Evolutionary conservation across 192 early-diverging fungal genomes (phyloP), one percentile per base, ranked within the genome.

Genomic region (Mortierella antarctica): DNA sequence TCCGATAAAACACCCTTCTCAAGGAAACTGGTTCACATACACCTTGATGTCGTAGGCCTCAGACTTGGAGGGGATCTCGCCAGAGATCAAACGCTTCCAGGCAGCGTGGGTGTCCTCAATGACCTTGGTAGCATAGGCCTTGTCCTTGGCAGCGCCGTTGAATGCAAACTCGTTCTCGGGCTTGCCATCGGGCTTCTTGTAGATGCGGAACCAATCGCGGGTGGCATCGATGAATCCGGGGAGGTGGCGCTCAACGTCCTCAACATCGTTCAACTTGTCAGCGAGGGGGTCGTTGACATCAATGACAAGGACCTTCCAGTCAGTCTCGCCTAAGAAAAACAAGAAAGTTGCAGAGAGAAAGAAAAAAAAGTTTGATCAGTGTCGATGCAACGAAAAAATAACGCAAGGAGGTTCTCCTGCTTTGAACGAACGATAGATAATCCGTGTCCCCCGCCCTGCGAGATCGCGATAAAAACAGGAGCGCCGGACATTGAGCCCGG

Each of bases 111-210:
- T 95, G 85, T 99, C 97, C 75, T 90, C 84, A 82, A 99, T 86
- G 54, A 99, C 88, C 66, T 98, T 92, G 70, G 82, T 88, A 67
- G 98, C 95, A 78, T 97, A 99, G 54, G 89, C 61, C 77, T 87
- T 90, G 86, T 93, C 90, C 87, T 93, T 93, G 81, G 92, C 92
- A 71, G 90, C 91, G 69, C 93, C 94, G 69, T 88, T 88, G 87
- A 99, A 99, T 52, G 98, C 98, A 90, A 99, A 98, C 88, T 95
- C 91, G 91, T 99, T 99, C 88, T 97, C 97, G 70, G 96, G 96
- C 92, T 98, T 98, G 82, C 96, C 97, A 90, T 99, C 97, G 63
- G 98, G 98, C 80, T 98, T 98, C 89, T 99, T 98, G 95, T 99
- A 98, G 87, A 97, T 97, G 82, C 96, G 94, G 96, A 99, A 99